These are phyloP conservation scores for Gracilaria domingensis DNA, from an alignment of 23 red algal species.

Conservation along the genomic window DNA sequence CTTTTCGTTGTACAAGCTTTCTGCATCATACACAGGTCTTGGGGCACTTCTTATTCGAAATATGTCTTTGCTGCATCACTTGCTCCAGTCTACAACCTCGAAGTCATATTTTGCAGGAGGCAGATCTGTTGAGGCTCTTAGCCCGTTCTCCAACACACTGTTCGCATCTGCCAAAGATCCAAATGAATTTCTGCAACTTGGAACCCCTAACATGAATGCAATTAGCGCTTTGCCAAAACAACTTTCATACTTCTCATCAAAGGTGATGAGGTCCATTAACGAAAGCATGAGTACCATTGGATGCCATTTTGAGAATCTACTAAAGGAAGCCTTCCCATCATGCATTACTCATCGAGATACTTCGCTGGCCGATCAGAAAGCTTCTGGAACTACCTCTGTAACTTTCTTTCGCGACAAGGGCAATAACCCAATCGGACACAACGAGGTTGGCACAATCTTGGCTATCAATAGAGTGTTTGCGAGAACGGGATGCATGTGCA, in stretches of 20 bases:
- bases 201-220: slow-evolving; percentile 43
- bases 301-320: slow-evolving; percentile 15
- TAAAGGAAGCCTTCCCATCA: slow-evolving; percentile 26
- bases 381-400: slow-evolving; percentile 7
- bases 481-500: slow-evolving; percentile 62
- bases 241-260: slow-evolving; percentile 12
- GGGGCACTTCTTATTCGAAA: slow-evolving; percentile 63
- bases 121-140: slow-evolving; percentile 26
- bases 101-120: slow-evolving; percentile 57
- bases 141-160: slow-evolving; percentile 18
- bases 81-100: slow-evolving; percentile 24
- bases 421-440: slow-evolving; percentile 29
- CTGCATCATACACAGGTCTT: slow-evolving; percentile 56
- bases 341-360: slow-evolving; percentile 34
- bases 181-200: slow-evolving; percentile 32
- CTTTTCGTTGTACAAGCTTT: slow-evolving; percentile 76
- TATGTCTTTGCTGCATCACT: slow-evolving; percentile 20
- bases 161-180: slow-evolving; percentile 7
- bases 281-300: neutral
- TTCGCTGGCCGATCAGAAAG: neutral
- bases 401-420: slow-evolving; percentile 27
- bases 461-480: slow-evolving; percentile 26
- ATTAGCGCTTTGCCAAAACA: slow-evolving; percentile 18
- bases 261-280: slow-evolving; percentile 7
- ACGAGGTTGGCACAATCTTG: slow-evolving; percentile 47